Conservation (phyloP, 2,329 filamentous ascomycete genomes). For the Pseudocercospora pini-densiflorae region DNA sequence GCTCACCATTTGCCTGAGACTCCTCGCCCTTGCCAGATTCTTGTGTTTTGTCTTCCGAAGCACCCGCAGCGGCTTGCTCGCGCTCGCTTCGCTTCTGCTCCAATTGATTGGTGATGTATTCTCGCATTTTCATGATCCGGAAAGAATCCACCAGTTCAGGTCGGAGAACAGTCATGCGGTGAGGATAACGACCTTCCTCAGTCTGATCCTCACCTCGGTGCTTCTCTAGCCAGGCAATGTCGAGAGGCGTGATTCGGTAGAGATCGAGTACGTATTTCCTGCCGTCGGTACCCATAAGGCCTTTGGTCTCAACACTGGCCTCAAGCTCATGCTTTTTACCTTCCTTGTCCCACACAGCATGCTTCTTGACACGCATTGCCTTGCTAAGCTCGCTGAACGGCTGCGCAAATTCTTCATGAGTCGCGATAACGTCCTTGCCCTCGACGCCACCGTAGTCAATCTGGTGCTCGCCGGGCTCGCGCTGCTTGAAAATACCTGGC, state of each 20-base stretch:
- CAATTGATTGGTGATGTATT: conserved; percentile 83
- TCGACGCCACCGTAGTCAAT: conserved; percentile 99
- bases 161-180: conserved; percentile 93
- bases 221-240: conserved; percentile 89
- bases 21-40: conserved; percentile 38
- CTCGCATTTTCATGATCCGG: conserved; percentile 81
- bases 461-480: conserved; percentile 95
- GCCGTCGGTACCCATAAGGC: conserved; percentile 93
- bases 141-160: conserved; percentile 88
- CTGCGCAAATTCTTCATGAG: conserved; percentile 81
- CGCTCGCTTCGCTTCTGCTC: conserved; percentile 59
- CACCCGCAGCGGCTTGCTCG: conserved; percentile 29
- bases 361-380: conserved; percentile 87
- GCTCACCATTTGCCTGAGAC: conserved; percentile 18
- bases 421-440: conserved; percentile 92
- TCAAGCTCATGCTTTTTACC: conserved; percentile 87
- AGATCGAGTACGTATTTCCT: conserved; percentile 97
- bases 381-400: conserved; percentile 91
- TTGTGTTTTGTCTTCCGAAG: conserved; percentile 28
- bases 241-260: conserved; percentile 91
- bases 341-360: conserved; percentile 98
- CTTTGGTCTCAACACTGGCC: conserved; percentile 96
- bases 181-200: conserved; percentile 71
- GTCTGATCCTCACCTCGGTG: conserved; percentile 59
- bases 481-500: conserved; percentile 98